Evolutionary conservation across 2,329 filamentous ascomycete genomes (phyloP).

Genomic region (Lachnellula willkommii): DNA sequence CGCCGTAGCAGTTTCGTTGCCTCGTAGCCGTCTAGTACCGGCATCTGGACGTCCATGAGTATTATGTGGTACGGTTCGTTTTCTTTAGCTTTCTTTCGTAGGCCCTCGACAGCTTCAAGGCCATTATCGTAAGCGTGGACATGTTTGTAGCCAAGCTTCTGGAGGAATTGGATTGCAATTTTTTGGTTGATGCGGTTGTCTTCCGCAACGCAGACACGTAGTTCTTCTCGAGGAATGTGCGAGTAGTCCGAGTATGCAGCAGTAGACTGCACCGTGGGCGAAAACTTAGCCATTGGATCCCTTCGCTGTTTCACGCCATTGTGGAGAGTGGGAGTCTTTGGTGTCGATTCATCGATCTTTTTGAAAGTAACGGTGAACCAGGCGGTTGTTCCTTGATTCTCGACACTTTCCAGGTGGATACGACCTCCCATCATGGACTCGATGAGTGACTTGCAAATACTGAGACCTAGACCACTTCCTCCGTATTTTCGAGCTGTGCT

Average conservation of each 20-base stretch:
- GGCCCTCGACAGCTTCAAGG: constrained; percentile 76
- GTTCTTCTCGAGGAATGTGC: constrained; percentile 66
- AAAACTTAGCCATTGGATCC: constrained; percentile 36
- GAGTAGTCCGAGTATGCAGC: constrained; percentile 60
- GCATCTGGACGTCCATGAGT: constrained; percentile 97
- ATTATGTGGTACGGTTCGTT: constrained; percentile 81
- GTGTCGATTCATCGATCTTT: constrained; percentile 64
- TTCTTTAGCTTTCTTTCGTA: constrained; percentile 68
- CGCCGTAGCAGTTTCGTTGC: constrained; percentile 77
- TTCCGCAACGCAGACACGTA: constrained; percentile 89
- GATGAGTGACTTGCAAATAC: constrained; percentile 91
- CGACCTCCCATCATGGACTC: constrained; percentile 86
- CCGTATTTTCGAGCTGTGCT: constrained; percentile 88
- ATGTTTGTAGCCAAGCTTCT: constrained; percentile 71
- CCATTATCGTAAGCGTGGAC: constrained; percentile 91
- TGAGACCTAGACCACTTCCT: constrained; percentile 83
- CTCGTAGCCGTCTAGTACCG: constrained; percentile 85
- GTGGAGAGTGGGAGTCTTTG: constrained; percentile 43
- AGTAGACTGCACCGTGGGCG: constrained; percentile 37
- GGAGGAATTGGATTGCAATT: constrained; percentile 87
- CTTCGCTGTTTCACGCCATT: constrained; percentile 29
- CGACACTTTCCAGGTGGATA: constrained; percentile 74
- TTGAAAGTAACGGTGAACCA: constrained; percentile 83
- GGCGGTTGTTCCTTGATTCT: constrained; percentile 63
- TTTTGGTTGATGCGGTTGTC: constrained; percentile 94